These are phyloP conservation scores for Candida nonsorbophila DNA, from an alignment of 805 yeast species.

Conservation along the genomic window DNA sequence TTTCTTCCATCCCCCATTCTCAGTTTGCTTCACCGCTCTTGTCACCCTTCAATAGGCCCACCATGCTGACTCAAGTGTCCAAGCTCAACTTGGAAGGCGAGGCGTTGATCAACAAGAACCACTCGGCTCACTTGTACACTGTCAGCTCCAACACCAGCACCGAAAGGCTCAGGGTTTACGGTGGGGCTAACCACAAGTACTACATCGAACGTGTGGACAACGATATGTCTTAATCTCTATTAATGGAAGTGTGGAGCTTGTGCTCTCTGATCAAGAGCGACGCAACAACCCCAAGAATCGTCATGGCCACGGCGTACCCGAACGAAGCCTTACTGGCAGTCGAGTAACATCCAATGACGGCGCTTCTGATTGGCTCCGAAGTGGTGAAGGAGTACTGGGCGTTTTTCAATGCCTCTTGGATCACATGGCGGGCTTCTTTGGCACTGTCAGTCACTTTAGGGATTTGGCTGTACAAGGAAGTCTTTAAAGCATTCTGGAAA, in stretches of 20 bases:
- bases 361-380: constrained; percentile 44
- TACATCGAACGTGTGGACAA: constrained; percentile 7
- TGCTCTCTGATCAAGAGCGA: constrained; percentile 53
- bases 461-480: constrained; percentile 13
- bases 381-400: constrained; percentile 51
- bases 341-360: constrained; percentile 45
- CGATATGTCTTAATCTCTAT: constrained; percentile 35
- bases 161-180: constrained; percentile 4
- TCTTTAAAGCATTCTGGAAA: constrained; percentile 46
- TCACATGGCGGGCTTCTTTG: constrained; percentile 36
- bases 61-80: constrained; percentile 2
- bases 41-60: constrained; percentile 4
- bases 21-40: constrained; percentile 8
- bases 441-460: constrained; percentile 21
- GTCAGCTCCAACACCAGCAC: constrained; percentile 2
- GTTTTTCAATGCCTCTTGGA: constrained; percentile 49
- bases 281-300: constrained; percentile 35
- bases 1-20: constrained; percentile 10
- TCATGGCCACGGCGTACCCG: constrained; percentile 38
- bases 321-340: constrained; percentile 51
- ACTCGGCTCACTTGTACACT: constrained; percentile 7
- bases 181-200: constrained; percentile 10
- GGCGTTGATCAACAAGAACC: constrained; percentile 8
- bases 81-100: constrained; percentile 9
- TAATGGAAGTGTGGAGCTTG: constrained; percentile 47